Conservation (phyloP, 1,139 yeast species). For the Scheffersomyces segobiensis region DNA sequence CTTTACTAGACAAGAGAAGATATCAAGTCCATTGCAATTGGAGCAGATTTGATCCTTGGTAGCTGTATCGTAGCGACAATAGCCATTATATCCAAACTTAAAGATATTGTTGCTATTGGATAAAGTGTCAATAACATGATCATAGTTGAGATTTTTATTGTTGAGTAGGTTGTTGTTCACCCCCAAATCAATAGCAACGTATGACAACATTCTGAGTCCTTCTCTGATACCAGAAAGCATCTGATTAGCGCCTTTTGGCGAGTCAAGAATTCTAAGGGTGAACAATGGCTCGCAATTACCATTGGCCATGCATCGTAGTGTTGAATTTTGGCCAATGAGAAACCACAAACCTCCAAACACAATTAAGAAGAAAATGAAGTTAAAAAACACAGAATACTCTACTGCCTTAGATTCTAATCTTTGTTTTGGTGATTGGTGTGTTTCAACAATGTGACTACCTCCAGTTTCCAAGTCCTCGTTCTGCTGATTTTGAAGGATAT, state of each 20-base stretch:
- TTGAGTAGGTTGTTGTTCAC: conserved; percentile 6
- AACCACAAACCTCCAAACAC: neutral
- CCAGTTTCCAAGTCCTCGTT: neutral
- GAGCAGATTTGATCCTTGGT: conserved; percentile 29
- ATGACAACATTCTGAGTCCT: conserved; percentile 52
- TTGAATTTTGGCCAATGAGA: neutral
- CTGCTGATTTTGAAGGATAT: neutral
- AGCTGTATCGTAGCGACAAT: conserved; percentile 38
- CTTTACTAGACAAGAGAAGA: conserved; percentile 44
- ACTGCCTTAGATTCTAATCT: neutral
- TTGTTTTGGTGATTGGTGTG: neutral
- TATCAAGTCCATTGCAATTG: conserved; percentile 44
- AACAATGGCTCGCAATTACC: neutral
- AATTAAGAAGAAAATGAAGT: neutral
- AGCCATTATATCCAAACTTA: conserved; percentile 50
- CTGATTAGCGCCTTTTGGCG: neutral
- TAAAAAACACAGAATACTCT: neutral
- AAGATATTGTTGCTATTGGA: conserved; percentile 37
- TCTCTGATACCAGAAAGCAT: conserved; percentile 41
- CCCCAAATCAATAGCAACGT: conserved; percentile 55
- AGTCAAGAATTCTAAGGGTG: neutral
- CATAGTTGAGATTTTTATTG: conserved; percentile 16
- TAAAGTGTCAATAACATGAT: conserved; percentile 43
- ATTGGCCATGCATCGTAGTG: neutral
- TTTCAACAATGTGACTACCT: neutral